These are phyloP conservation scores for Lepiota brunneoincarnata DNA, from an alignment of 768 basidiomycete genomes.

Conservation along the genomic window DNA sequence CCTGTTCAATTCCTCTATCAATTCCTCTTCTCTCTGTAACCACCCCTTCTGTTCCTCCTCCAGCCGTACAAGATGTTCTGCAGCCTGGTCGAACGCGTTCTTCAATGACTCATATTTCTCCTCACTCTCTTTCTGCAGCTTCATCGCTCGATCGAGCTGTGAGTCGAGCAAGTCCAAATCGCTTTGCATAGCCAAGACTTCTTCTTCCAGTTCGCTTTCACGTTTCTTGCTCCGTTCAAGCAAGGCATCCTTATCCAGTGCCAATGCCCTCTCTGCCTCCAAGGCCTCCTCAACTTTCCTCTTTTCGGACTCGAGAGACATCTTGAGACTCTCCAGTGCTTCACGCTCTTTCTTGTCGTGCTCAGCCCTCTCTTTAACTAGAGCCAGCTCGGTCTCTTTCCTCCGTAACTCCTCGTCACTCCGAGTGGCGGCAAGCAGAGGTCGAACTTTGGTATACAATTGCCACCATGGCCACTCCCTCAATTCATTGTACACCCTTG, in stretches of 20 bases:
- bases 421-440: slow-evolving; percentile 87
- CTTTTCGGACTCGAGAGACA: slow-evolving; percentile 83
- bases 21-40: slow-evolving; percentile 59
- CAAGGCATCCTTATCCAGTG: slow-evolving; percentile 78
- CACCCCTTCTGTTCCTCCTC: slow-evolving; percentile 76
- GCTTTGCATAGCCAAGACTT: slow-evolving; percentile 71
- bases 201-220: slow-evolving; percentile 86
- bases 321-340: slow-evolving; percentile 75
- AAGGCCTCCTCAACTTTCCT: slow-evolving; percentile 77
- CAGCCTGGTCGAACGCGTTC: slow-evolving; percentile 78
- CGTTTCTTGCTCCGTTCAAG: slow-evolving; percentile 82
- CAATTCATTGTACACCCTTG: slow-evolving; percentile 84
- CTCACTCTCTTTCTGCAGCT: slow-evolving; percentile 75
- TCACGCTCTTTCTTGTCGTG: slow-evolving; percentile 81
- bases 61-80: slow-evolving; percentile 79
- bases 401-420: slow-evolving; percentile 88
- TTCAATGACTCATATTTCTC: slow-evolving; percentile 73
- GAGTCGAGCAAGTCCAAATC: slow-evolving; percentile 85
- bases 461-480: slow-evolving; percentile 99
- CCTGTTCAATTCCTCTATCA: slow-evolving; percentile 53
- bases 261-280: slow-evolving; percentile 76
- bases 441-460: slow-evolving; percentile 93
- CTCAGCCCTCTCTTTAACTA: slow-evolving; percentile 83
- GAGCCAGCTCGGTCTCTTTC: slow-evolving; percentile 80
- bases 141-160: slow-evolving; percentile 78